These are phyloP conservation scores for Rhizophora mangle DNA, from an alignment of 345 rosid species.

Conservation along the genomic window DNA sequence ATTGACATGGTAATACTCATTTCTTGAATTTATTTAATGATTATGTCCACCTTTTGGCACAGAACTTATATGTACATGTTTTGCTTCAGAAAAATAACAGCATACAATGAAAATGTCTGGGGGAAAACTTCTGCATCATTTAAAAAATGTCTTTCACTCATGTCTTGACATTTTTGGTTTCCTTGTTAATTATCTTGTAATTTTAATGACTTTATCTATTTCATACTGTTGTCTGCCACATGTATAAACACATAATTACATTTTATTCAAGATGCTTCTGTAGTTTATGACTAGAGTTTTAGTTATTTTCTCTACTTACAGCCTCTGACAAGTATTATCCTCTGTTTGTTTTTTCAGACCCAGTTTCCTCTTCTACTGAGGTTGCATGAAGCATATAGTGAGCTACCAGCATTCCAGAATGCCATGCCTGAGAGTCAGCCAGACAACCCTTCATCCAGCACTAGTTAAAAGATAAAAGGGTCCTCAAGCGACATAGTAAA, in stretches of 20 bases:
- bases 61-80: no score
- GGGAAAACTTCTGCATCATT: no score
- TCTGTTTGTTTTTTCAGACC: conserved; percentile 33
- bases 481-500: neutral
- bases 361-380: conserved; percentile 54
- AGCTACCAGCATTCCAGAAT: conserved; percentile 42
- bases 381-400: conserved; percentile 54
- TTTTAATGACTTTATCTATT: no score
- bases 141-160: no score
- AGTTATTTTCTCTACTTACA: neutral
- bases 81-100: no score
- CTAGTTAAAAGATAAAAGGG: neutral
- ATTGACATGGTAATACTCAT: conserved; percentile 60
- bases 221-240: no score
- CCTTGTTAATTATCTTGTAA: no score
- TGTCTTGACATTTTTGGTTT: no score
- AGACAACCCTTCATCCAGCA: conserved; percentile 30
- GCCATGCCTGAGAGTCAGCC: conserved; percentile 46
- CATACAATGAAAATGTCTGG: no score
- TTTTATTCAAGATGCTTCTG: neutral
- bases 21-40: neutral
- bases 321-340: neutral
- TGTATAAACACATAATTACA: neutral
- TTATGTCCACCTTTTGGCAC: neutral
- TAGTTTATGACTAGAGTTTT: no score